Base-by-base conservation (phyloP, 1,284 basidiomycete genomes). In the Irpex sp. region DNA sequence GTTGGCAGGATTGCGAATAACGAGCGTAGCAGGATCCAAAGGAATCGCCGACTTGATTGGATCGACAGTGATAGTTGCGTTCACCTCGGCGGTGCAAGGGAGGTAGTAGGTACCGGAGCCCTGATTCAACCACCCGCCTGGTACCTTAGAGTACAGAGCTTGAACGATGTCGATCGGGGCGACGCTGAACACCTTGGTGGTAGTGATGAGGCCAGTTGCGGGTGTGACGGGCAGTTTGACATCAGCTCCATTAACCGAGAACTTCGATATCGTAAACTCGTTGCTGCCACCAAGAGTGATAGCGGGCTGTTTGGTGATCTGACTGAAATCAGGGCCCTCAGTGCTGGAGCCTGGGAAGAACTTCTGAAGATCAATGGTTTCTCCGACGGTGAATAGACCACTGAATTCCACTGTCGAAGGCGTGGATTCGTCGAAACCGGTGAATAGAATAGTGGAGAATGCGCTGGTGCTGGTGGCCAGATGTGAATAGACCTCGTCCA, bases 341-440 rank as follows among this genome's bases (percentile, higher is more conserved):
- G 17, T 17, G 37, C 15, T 47, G 8, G 11, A 51, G 6, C 33
- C 35, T 46, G 17, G 59, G 43, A 61, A 53, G 50, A 64, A 37
- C 7, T 39, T 26, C 11, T 13, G 33, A n/a, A 61, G 51, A 19
- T 37, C 21, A 5, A 64, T 51, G 13, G 39, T 8, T 36, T 49
- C 47, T 17, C 63, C 63, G n/a, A 64, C 59, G 7, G 63, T 46
- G 43, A 64, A 64, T 33, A 64, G 58, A 21, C 63, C 63, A 7
- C 43, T 58, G 46, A 61, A 57, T n/a, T 36, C 31, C 31, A 57
- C 31, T 51, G 17, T 43, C 7, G 19, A n/a, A 13, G 46, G 21
- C 15, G 33, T 13, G 5, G 59, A n/a, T 11, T 36, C 37, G 33
- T 63, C 59, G n/a, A 37, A 35, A 11, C 62, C 62, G 15, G 58